These are phyloP conservation scores for Daldinia grandis DNA, from an alignment of 495 filamentous ascomycete genomes.

Conservation along the genomic window DNA sequence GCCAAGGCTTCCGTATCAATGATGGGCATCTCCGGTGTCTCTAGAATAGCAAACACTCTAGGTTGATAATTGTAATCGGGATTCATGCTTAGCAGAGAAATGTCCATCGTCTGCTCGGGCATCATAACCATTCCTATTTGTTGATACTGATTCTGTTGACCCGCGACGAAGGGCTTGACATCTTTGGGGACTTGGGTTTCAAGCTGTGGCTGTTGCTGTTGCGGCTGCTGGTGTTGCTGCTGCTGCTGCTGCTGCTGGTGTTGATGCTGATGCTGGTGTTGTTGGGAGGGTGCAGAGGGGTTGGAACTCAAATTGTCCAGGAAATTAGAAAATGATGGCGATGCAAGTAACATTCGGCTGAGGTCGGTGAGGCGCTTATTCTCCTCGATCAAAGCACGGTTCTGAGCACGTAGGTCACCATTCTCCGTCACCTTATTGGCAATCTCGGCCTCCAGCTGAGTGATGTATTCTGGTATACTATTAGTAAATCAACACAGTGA, in stretches of 20 bases:
- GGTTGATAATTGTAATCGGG: constrained; percentile 70
- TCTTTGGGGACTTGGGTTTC: constrained; percentile 67
- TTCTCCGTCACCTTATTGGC: constrained; percentile 74
- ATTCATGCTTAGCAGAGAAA: constrained; percentile 65
- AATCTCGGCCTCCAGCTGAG: constrained; percentile 87
- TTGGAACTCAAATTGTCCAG: constrained; percentile 74
- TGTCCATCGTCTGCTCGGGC: constrained; percentile 75
- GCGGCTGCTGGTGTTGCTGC: constrained; percentile 41
- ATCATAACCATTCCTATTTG: constrained; percentile 77
- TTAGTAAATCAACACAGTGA: constrained; percentile 56
- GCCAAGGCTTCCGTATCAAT: constrained; percentile 69
- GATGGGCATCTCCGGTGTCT: constrained; percentile 74
- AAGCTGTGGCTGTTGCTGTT: constrained; percentile 50
- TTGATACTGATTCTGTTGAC: constrained; percentile 61
- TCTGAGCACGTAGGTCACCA: constrained; percentile 74
- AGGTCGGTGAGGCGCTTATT: constrained; percentile 80
- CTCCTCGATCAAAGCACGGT: constrained; percentile 77
- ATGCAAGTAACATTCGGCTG: constrained; percentile 83
- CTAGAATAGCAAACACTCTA: constrained; percentile 80
- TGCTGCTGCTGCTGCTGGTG: constrained; percentile 49
- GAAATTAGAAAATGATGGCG: constrained; percentile 84
- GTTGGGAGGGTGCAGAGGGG: constrained; percentile 47
- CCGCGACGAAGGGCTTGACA: constrained; percentile 63
- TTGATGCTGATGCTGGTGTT: constrained; percentile 46
- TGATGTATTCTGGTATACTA: constrained; percentile 81